Evolutionary conservation across 1,284 basidiomycete genomes (phyloP).

Genomic region (Cryptococcus floricola): DNA sequence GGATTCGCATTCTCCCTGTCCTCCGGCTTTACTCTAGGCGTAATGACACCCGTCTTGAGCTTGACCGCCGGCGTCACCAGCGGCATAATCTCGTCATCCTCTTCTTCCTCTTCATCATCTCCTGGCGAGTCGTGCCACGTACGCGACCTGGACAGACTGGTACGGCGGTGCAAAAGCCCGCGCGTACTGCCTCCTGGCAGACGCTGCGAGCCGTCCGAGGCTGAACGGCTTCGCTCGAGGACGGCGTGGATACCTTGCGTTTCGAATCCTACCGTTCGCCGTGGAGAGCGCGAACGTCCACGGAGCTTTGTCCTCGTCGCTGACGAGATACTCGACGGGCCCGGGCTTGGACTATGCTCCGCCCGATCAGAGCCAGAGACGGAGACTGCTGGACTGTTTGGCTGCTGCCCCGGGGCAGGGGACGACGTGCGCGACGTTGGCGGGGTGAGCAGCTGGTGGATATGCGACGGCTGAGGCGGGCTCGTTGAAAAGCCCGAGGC

Average conservation of each 20-base stretch:
- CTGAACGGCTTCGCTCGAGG: constrained; percentile 29
- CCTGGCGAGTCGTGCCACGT: background rate
- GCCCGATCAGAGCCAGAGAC: background rate
- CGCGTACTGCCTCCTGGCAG: background rate
- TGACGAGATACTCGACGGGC: background rate
- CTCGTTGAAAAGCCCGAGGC: constrained; percentile 13
- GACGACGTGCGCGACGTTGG: constrained; percentile 34
- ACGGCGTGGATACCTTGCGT: constrained; percentile 35
- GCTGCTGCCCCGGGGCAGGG: constrained; percentile 18
- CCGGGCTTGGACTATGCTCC: background rate
- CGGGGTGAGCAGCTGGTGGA: constrained; percentile 36
- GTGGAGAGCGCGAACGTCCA: constrained; percentile 27
- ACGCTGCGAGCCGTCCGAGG: constrained; percentile 1
- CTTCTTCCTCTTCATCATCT: constrained; percentile 14
- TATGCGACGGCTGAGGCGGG: constrained; percentile 31
- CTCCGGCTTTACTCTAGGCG: background rate
- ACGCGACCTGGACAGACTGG: background rate
- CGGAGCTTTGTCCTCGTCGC: constrained; percentile 12
- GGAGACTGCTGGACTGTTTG: background rate
- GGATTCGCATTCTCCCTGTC: constrained; percentile 27
- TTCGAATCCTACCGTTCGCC: constrained; percentile 26
- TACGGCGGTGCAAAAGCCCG: background rate
- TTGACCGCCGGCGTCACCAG: background rate
- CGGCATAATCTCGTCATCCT: constrained; percentile 21
- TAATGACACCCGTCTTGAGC: background rate